Conservation (phyloP, 331 rosid genomes). For the Quercus phellos region DNA sequence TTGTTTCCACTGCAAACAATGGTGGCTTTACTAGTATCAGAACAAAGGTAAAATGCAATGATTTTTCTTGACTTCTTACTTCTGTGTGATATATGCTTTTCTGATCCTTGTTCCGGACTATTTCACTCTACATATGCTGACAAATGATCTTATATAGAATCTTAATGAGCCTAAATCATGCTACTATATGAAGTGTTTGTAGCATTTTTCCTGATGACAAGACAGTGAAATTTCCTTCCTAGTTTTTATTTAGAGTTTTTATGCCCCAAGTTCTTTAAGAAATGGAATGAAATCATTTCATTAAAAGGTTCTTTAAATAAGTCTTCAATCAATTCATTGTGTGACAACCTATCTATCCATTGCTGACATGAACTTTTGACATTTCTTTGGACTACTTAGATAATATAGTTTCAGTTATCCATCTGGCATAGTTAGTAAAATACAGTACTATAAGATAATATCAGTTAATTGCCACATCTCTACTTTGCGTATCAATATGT, state of each 20-base stretch:
- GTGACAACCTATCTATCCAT: background rate
- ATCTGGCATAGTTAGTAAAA: background rate
- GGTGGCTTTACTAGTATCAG: slow-evolving; percentile 92
- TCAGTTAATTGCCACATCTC: background rate
- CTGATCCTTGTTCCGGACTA: background rate
- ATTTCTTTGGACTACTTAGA: background rate
- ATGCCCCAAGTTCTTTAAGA: background rate
- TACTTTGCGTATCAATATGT: background rate
- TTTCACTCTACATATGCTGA: background rate
- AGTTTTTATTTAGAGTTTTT: background rate
- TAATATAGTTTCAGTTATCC: background rate
- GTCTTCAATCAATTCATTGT: background rate
- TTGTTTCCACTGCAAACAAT: slow-evolving; percentile 77
- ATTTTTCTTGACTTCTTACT: slow-evolving; percentile 5
- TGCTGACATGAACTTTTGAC: background rate
- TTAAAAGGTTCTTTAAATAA: background rate
- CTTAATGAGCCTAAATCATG: background rate
- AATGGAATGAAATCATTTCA: background rate
- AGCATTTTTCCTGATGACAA: background rate
- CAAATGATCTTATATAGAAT: background rate
- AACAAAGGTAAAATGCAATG: slow-evolving; percentile 58
- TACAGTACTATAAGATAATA: background rate
- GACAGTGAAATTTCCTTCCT: background rate
- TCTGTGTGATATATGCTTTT: background rate
- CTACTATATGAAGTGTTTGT: background rate